Evolutionary conservation across 495 filamentous ascomycete genomes (phyloP).

Genomic region (Geoglossum glabrum): DNA sequence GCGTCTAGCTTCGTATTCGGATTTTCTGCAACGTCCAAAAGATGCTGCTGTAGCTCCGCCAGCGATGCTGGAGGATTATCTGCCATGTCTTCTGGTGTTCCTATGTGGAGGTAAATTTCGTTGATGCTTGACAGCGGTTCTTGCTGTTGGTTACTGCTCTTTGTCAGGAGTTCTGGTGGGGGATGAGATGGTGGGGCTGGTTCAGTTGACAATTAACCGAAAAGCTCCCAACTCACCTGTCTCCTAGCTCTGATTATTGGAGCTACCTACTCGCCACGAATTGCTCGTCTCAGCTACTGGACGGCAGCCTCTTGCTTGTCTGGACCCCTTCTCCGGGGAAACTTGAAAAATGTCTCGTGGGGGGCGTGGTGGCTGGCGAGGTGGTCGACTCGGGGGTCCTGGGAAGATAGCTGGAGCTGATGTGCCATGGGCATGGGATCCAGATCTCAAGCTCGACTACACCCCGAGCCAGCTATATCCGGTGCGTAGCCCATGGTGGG

Average conservation of each 20-base stretch:
- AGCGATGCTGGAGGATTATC: not conserved
- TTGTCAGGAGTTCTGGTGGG: not conserved
- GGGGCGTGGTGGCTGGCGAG: constrained; percentile 11
- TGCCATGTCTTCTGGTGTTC: not conserved
- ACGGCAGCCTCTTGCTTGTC: not conserved
- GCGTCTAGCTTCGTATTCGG: not conserved
- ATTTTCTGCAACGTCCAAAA: not conserved
- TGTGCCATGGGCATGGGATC: constrained; percentile 16
- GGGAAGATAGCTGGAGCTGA: constrained; percentile 16
- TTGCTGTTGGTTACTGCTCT: not conserved
- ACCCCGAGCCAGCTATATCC: constrained; percentile 20
- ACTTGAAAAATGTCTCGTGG: constrained; percentile 11
- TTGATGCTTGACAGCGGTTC: not conserved
- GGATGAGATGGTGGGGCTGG: not conserved
- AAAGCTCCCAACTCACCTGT: not conserved
- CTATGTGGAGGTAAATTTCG: not conserved
- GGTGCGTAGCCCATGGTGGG: constrained; percentile 7
- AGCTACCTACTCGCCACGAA: not conserved
- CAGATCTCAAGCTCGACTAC: constrained; percentile 16
- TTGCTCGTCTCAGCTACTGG: not conserved
- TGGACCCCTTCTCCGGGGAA: not conserved
- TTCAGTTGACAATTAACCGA: not conserved
- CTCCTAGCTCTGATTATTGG: not conserved
- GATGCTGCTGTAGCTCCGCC: not conserved
- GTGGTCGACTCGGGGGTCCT: constrained; percentile 3